A percentile compares a stretch with the other conserved stretches of the same genome.
Evolutionary conservation across 116 monocot species (phyloP).

Genomic region (Dioscorea cayenensis): DNA sequence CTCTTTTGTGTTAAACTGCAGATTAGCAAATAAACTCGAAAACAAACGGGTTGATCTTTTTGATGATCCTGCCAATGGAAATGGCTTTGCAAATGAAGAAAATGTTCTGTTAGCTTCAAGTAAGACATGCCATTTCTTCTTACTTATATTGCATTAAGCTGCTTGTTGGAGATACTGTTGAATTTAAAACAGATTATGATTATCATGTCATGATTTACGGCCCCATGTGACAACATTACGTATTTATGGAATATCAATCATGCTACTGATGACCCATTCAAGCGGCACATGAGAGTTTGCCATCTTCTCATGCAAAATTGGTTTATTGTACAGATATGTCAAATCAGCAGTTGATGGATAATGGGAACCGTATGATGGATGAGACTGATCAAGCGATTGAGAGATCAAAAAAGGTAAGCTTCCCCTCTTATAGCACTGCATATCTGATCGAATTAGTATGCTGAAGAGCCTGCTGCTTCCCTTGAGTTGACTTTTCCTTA

Average conservation of each 20-base stretch:
- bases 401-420: slow-evolving; percentile 73
- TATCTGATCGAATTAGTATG: not conserved
- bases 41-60: slow-evolving; percentile 79
- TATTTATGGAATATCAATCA: not conserved
- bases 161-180: not conserved
- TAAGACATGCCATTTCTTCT: slow-evolving; percentile 30
- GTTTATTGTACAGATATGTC: slow-evolving; percentile 60
- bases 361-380: slow-evolving; percentile 70
- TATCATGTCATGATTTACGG: not conserved
- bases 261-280: not conserved
- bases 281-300: not conserved
- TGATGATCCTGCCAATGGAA: slow-evolving; percentile 46
- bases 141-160: not conserved
- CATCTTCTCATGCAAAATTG: not conserved
- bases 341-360: slow-evolving; percentile 79
- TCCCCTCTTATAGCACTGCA: not conserved
- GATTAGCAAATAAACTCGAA: slow-evolving; percentile 52
- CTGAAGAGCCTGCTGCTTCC: not conserved
- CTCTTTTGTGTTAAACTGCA: slow-evolving; percentile 15
- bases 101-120: slow-evolving; percentile 73
- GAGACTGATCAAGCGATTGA: slow-evolving; percentile 93
- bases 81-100: slow-evolving; percentile 56
- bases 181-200: not conserved
- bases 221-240: not conserved
- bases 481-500: not conserved